Percentiles rank a stretch among this genome's conserved stretches.
phyloP scores from a whole-genome alignment of 306 rosid species.

The Trifolium repens region DNA sequence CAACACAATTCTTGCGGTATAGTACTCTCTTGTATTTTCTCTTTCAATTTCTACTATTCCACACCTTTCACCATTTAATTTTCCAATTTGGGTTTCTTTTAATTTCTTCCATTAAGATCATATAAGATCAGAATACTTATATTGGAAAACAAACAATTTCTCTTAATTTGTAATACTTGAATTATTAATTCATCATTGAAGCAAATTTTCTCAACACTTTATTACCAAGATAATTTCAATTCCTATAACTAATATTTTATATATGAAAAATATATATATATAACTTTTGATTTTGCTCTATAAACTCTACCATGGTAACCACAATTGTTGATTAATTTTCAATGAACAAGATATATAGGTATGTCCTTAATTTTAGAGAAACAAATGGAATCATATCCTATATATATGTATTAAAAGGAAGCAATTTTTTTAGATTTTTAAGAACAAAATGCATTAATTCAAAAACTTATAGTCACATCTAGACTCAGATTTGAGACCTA shows the following conservation, averaged over 20 bases:
- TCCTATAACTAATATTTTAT: conserved; percentile 50
- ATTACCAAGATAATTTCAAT: not conserved
- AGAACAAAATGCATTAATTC: conserved; percentile 8
- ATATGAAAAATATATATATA: conserved; percentile 2
- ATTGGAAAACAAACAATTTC: conserved; percentile 33
- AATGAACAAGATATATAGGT: not conserved
- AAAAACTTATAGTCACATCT: not conserved
- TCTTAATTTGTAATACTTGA: conserved; percentile 22
- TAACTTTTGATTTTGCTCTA: not conserved
- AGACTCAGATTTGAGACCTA: not conserved
- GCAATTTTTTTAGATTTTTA: conserved; percentile 23
- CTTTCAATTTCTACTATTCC: conserved; percentile 33
- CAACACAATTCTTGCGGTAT: conserved; percentile 99
- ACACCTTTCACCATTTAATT: conserved; percentile 46
- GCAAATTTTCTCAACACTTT: conserved; percentile 26
- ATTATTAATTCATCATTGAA: conserved; percentile 24
- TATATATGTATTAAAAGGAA: conserved; percentile 6
- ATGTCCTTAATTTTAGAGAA: conserved; percentile 22
- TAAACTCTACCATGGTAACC: not conserved
- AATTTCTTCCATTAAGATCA: conserved; percentile 38
- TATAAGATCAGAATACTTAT: conserved; percentile 5
- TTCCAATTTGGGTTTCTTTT: conserved; percentile 40
- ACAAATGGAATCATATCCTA: not conserved
- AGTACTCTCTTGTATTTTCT: conserved; percentile 33
- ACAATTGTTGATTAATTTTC: conserved; percentile 38